A percentile compares a stretch with the other conserved stretches of the same genome.
phyloP scores from a whole-genome alignment of 116 monocot species.

The Zostera marina region DNA sequence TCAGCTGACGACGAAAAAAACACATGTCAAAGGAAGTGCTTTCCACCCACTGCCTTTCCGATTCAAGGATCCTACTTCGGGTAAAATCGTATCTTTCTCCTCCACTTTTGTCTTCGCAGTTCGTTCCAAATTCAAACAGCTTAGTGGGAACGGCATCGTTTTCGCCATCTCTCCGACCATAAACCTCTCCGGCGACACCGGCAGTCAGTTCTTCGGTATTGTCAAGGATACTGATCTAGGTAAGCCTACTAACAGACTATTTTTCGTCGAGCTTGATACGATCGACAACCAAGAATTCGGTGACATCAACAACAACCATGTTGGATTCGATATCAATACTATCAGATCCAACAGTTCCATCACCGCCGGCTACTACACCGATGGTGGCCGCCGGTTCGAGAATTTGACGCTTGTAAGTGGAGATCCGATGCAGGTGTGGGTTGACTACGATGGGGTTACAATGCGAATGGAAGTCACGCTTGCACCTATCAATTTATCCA shows the following conservation, averaged over 20 bases:
- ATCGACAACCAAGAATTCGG: slow-evolving; percentile 27
- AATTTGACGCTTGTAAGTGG: slow-evolving; percentile 35
- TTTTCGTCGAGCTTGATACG: slow-evolving; percentile 48
- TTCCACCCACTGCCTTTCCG: slow-evolving; percentile 15
- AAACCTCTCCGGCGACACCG: slow-evolving; percentile 9
- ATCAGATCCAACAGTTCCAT: slow-evolving; percentile 14
- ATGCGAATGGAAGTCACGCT: slow-evolving; percentile 34
- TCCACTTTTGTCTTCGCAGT: slow-evolving; percentile 53
- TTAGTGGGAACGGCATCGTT: slow-evolving; percentile 32
- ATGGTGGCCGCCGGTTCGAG: slow-evolving; percentile 2
- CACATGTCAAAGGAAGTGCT: slow-evolving; percentile 22
- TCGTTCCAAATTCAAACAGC: background rate
- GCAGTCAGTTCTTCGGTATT: slow-evolving; percentile 9
- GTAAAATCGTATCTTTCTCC: slow-evolving; percentile 21
- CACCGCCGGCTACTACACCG: slow-evolving; percentile 13
- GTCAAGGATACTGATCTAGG: slow-evolving; percentile 22
- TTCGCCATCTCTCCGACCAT: slow-evolving; percentile 27
- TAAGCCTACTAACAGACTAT: slow-evolving; percentile 21
- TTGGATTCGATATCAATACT: slow-evolving; percentile 39
- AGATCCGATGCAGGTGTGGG: slow-evolving; percentile 41
- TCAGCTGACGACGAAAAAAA: slow-evolving; percentile 23
- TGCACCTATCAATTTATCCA: slow-evolving; percentile 16
- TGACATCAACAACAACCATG: slow-evolving; percentile 55
- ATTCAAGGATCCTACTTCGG: slow-evolving; percentile 10
- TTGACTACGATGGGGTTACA: slow-evolving; percentile 30